Base-by-base conservation (phyloP, 768 basidiomycete species). In the Leccinum incarnatum region DNA sequence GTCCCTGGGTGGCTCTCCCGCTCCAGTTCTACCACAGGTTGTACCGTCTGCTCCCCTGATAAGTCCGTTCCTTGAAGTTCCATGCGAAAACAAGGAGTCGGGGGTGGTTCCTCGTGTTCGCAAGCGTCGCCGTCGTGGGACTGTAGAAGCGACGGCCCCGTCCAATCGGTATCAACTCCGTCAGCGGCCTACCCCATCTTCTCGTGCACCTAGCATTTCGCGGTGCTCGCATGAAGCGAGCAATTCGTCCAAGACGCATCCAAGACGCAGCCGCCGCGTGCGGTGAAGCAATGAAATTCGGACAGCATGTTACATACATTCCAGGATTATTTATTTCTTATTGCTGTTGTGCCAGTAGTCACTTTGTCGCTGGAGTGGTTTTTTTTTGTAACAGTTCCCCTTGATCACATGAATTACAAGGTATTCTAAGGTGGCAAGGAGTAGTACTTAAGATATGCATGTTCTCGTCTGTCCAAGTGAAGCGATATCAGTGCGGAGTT, bases 321-420 rank as follows among this genome's bases (percentile, higher is more conserved):
- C 42, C 5, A n/a, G 48, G 53, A 60, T 71, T 71, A 71, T 71
- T 71, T 73, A 71, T 73, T 73, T 57, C 51, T 65, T 74, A 74
- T 74, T 74, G 69, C 69, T 72, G 72, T 74, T 72, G 71, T 72
- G 45, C 67, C 57, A 55, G 53, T 58, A 40, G 32, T 34, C 32
- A 34, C 5, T 5, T 34, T 34, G 50, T 56, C 25, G 58, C 54
- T 46, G 40, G 55, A 58, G 52, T 32, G 61, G 58, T 27, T 29
- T 29, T 29, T 29, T 29, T 29, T 9, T 36, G 54, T 51, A 32
- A 47, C 34, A 32, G 34, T 51, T n/a, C 40, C 17, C 42, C 42
- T 5, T 19, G 42, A 45, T 45, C 42, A 45, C 42, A 45, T 45
- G 42, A 42, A 42, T 42, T 11, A 19, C 40, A 11, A 42, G n/a